Evolutionary conservation across 805 yeast species (phyloP), one percentile per base, ranked within the genome.

Genomic region (Kockiozyma suomiensis): DNA sequence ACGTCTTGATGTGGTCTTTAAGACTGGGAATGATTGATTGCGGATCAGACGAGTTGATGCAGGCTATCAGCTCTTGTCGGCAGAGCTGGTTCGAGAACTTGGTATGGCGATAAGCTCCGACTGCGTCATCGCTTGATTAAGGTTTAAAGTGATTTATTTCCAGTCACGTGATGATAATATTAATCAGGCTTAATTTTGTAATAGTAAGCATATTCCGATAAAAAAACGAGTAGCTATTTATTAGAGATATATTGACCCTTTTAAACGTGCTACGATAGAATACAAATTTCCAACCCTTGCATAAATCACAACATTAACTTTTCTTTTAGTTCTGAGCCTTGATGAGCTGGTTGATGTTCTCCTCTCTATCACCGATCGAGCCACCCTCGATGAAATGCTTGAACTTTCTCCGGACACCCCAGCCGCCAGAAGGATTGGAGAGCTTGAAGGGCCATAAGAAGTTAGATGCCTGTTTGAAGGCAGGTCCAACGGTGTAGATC

Each of bases 391-490:
- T 85, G 76, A 83, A 86, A 79, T 86, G 90, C 80, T 82, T 83
- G 88, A 86, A 86, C 84, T 86, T 86, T 83, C 90, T 84, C 70
- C 80, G 79, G 68, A 84, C 82, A 78, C 88, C 85, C 90, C 88
- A 86, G 78, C 91, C 91, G 75, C 91, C 91, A 74, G 79, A 79
- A 74, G 91, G 91, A 82, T 85, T 85, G 69, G 90, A 86, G 74
- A 86, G 84, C 81, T 85, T 82, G 88, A 86, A 86, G 76, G 91
- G 91, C 89, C 90, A 86, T 78, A 86, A 79, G 82, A 86, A 86
- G 89, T 86, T 86, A 83, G 84, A 83, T 70, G 86, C 91, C 79
- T 86, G 90, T 82, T 86, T 86, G 86, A 86, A 86, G 84, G 86
- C 84, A 74, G 90, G 90, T 72, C 91, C 91, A 76, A 86, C 90